A percentile compares a stretch with the other conserved stretches of the same genome.
Conservation (phyloP, 805 yeast species). For the Monosporozyma solicola region DNA sequence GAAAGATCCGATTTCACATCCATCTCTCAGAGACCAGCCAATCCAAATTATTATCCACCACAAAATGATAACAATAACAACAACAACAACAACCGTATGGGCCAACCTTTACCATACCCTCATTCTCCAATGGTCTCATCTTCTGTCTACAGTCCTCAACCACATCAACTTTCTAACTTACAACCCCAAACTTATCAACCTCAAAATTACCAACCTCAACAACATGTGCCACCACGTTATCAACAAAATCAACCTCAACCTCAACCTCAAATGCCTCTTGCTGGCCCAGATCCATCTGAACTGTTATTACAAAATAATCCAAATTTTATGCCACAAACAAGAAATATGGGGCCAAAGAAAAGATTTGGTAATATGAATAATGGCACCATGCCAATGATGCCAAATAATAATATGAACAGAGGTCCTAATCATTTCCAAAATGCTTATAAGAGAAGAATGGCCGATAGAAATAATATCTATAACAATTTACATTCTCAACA, state of each 20-base stretch:
- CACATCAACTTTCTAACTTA: conserved; percentile 10
- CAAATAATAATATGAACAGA: conserved; percentile 2
- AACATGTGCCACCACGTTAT: conserved; percentile 10
- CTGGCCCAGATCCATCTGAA: conserved; percentile 32
- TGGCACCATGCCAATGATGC: background rate
- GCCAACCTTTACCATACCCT: conserved; percentile 2
- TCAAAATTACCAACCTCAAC: conserved; percentile 2
- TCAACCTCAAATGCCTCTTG: conserved; percentile 3
- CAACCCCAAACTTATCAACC: conserved; percentile 10
- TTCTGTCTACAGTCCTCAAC: conserved; percentile 3
- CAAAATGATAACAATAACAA: background rate
- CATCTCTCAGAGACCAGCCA: conserved; percentile 67
- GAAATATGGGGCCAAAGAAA: background rate
- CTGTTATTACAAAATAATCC: conserved; percentile 40
- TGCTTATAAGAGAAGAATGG: conserved; percentile 33
- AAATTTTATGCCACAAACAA: conserved; percentile 30
- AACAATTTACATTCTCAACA: conserved; percentile 35
- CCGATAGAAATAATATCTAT: conserved; percentile 11
- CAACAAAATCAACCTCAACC: conserved; percentile 12
- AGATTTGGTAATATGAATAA: conserved; percentile 4
- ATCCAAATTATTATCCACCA: conserved; percentile 33
- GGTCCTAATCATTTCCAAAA: conserved; percentile 27
- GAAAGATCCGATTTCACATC: conserved; percentile 58
- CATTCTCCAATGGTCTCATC: conserved; percentile 5
- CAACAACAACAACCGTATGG: background rate